Evolutionary conservation across 2,329 filamentous ascomycete genomes (phyloP), one percentile per base, ranked within the genome.

Genomic region (Drechmeria coniospora): DNA sequence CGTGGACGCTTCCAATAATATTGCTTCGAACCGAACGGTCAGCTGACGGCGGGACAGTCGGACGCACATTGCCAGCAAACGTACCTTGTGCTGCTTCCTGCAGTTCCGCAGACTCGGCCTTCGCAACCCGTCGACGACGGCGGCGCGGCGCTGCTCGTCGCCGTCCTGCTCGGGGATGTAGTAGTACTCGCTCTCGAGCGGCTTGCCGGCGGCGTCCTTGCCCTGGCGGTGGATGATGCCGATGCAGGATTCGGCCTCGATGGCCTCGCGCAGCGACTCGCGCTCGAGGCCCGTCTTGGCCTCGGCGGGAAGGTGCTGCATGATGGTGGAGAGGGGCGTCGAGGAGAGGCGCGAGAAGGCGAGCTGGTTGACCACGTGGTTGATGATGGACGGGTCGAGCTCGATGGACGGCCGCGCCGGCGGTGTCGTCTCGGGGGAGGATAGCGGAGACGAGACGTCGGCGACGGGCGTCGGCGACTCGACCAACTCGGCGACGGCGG

Each of bases 51-150:
- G 32, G 18, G 21, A 25, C 9, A n/a, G 10, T n/a, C 11, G 15
- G n/a, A 5, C n/a, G n/a, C n/a, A n/a, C n/a, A n/a, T n/a, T n/a
- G n/a, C n/a, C n/a, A 15, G n/a, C 29, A 21, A 35, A 52, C 61
- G 47, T 68, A 95, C 87, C 81, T 95, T 95, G 56, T 98, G 90
- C 49, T 90, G 82, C 59, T 94, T 95, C 45, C 90, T 71, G 47
- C 90, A 94, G 46, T 76, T 78, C 39, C 90, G 68, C 44, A 98
- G 59, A 42, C 83, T 90, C 23, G 86, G 87, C 56, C 92, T 93
- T 31, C 83, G 69, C 49, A 94, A 61, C 29, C 82, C 81, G 39
- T 86, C 76, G 2, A 86, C 82, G 10, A 94, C 83, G 14, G 84
- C 79, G 29, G 82, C 69, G 28, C 80, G 72, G 33, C 87, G 71